Evolutionary conservation across 176 grass and related monocot genomes (phyloP), one percentile per base, ranked within the genome.

Genomic region (Oryza punctata): DNA sequence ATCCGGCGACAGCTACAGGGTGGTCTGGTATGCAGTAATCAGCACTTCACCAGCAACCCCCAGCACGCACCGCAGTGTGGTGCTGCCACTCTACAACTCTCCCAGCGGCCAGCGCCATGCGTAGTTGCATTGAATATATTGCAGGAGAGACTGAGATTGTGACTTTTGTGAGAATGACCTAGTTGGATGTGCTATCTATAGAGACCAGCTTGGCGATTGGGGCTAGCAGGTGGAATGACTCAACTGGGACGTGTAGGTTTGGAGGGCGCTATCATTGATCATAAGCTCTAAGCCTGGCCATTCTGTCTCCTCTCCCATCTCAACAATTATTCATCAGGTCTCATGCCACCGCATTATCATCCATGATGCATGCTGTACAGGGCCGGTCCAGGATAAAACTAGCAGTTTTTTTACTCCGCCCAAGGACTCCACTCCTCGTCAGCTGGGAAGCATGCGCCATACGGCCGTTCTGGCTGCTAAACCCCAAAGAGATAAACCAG

Each of bases 211-310:
- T 6, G 54, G 79, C 60, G 0, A 8, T 18, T 72, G 27, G 26
- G 19, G 52, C 3, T 45, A 81, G 69, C 47, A 76, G 49, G 77
- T 32, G 7, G 7, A n/a, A 50, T 5, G 52, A n/a, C 63, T 5
- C 41, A 12, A 15, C 27, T 15, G 69, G 82, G 5, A 29, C 5
- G 45, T 32, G 88, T 40, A 73, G 70, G 88, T 80, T 82, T 12
- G n/a, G 73, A 25, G 46, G 74, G 84, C 68, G 60, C 88, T 66
- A 83, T 90, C 84, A 79, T 86, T 82, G 66, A 27, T 72, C 66
- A 66, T 21, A 26, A 29, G 13, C 82, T 61, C 47, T 65, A 38
- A 63, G 18, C 29, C 40, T 49, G 78, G 8, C 12, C 12, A 54
- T 2, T 3, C 15, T 77, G 54, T 67, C 83, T 15, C 43, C 60